phyloP scores from a whole-genome alignment of 2,329 filamentous ascomycete species.

The Geoglossum cookeanum region DNA sequence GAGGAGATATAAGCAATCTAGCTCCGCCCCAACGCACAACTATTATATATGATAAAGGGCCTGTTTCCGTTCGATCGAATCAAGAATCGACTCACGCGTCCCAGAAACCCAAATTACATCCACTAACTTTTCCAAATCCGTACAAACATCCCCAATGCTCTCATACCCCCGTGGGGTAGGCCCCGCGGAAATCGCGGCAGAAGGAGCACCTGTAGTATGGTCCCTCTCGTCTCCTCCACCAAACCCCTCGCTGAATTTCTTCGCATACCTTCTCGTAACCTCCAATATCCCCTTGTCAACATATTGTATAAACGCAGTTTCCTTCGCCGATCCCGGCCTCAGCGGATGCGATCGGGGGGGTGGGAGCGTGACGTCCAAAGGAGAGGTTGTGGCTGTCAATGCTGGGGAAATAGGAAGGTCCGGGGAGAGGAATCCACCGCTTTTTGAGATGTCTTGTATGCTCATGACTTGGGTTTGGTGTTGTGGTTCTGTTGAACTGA shows the following conservation, averaged over 20 bases:
- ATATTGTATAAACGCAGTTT: conserved; percentile 36
- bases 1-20: background rate
- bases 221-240: conserved; percentile 10
- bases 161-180: conserved; percentile 32
- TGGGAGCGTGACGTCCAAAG: conserved; percentile 26
- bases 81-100: conserved; percentile 43
- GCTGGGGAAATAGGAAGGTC: conserved; percentile 25
- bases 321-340: conserved; percentile 35
- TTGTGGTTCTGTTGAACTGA: background rate
- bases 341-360: conserved; percentile 33
- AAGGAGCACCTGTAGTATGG: conserved; percentile 9
- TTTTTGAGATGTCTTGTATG: background rate
- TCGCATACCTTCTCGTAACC: conserved; percentile 33
- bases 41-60: background rate
- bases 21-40: background rate
- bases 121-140: conserved; percentile 54
- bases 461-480: background rate
- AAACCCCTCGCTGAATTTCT: conserved; percentile 24
- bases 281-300: conserved; percentile 32
- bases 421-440: conserved; percentile 24
- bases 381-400: conserved; percentile 25
- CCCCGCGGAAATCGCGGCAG: conserved; percentile 12
- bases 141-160: conserved; percentile 49
- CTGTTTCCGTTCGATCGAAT: no score
- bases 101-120: conserved; percentile 75